phyloP scores from a whole-genome alignment of 2,329 filamentous ascomycete genomes.

The Penicillium brevicompactum region DNA sequence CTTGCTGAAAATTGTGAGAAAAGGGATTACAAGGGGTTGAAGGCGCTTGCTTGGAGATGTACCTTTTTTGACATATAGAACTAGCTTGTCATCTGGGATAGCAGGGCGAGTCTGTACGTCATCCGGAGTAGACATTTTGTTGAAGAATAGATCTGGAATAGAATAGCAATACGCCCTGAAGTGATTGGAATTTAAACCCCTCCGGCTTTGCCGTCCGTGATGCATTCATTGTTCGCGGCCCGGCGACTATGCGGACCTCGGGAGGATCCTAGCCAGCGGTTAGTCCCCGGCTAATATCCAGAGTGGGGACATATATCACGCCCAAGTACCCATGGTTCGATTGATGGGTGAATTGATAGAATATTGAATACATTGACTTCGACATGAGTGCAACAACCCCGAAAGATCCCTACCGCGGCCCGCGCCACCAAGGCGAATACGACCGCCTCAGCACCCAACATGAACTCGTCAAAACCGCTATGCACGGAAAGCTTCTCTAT shows the following conservation, averaged over 20 bases:
- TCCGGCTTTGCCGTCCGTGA: too few relatives aligned
- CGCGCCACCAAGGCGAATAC: not conserved
- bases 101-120: not conserved
- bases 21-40: not conserved
- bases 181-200: not conserved
- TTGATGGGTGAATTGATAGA: too few relatives aligned
- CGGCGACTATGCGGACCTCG: not conserved
- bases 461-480: not conserved
- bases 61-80: not conserved
- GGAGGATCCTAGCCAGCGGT: not conserved
- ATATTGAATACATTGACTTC: not conserved
- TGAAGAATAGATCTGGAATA: too few relatives aligned
- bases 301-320: not conserved
- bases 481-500: not conserved
- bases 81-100: not conserved
- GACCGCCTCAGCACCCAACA: not conserved
- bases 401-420: not conserved
- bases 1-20: not conserved
- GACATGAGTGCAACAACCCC: not conserved
- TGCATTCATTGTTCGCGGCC: not conserved
- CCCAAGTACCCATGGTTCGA: too few relatives aligned
- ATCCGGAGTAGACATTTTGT: not conserved
- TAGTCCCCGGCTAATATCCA: not conserved
- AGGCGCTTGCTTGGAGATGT: too few relatives aligned
- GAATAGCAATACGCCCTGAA: not conserved